These are phyloP conservation scores for Talaromyces thailandensis DNA, from an alignment of 495 filamentous ascomycete species.

Conservation along the genomic window DNA sequence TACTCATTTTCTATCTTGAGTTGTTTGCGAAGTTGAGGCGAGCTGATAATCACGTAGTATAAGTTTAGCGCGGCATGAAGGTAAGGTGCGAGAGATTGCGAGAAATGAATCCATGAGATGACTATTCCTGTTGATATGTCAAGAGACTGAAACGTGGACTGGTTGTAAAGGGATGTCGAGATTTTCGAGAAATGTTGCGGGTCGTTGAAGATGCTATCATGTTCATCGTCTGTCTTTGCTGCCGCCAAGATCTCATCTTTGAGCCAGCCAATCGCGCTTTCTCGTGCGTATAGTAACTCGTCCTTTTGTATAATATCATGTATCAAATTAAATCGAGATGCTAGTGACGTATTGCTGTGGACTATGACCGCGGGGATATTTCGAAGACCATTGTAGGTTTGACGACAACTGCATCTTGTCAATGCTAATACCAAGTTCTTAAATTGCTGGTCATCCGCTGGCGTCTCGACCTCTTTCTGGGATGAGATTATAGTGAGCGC, in stretches of 20 bases:
- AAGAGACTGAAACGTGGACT: constrained; percentile 13
- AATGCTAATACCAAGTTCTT: constrained; percentile 43
- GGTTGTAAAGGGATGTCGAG: constrained; percentile 25
- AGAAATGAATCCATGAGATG: constrained; percentile 26
- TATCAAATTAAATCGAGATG: constrained; percentile 64
- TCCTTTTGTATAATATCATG: constrained; percentile 73
- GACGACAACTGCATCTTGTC: constrained; percentile 61
- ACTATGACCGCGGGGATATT: constrained; percentile 63
- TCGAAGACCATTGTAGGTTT: constrained; percentile 62
- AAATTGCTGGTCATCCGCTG: constrained; percentile 23
- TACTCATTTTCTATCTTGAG: constrained; percentile 31
- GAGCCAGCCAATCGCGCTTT: constrained; percentile 75
- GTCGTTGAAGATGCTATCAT: constrained; percentile 22
- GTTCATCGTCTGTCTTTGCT: not conserved
- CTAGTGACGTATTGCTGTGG: constrained; percentile 63
- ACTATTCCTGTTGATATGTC: constrained; percentile 22
- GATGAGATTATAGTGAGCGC: constrained; percentile 24
- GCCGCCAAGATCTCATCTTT: constrained; percentile 66
- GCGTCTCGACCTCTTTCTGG: constrained; percentile 15
- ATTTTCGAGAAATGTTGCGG: constrained; percentile 44
- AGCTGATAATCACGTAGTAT: constrained; percentile 35
- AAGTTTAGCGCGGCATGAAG: constrained; percentile 37
- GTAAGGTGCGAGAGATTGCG: constrained; percentile 25
- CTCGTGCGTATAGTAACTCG: constrained; percentile 61
- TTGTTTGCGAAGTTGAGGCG: constrained; percentile 17